Evolutionary conservation across 805 yeast species (phyloP).

Genomic region (Scheffersomyces lignosus): DNA sequence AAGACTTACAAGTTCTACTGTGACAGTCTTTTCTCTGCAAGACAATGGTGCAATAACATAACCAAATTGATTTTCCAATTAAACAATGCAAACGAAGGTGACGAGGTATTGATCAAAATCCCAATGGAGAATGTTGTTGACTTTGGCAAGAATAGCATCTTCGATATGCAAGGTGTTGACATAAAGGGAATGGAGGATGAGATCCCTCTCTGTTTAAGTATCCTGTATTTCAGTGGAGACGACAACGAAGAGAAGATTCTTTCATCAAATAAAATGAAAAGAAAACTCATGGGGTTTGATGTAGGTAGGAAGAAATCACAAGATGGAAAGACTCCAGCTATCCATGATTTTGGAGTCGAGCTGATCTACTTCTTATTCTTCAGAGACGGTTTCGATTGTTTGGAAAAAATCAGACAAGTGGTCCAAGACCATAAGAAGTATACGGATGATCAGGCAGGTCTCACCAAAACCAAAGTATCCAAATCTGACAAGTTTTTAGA

Average conservation of each 20-base stretch:
- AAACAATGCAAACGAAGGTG: slow-evolving; percentile 64
- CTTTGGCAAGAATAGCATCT: slow-evolving; percentile 53
- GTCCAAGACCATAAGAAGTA: slow-evolving; percentile 9
- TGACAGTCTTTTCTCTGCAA: slow-evolving; percentile 70
- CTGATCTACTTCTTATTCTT: slow-evolving; percentile 72
- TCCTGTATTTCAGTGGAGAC: slow-evolving; percentile 49
- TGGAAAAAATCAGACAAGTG: slow-evolving; percentile 36
- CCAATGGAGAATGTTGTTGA: slow-evolving; percentile 71
- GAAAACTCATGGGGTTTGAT: slow-evolving; percentile 2
- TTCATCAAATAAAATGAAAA: slow-evolving; percentile 9
- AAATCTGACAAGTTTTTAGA: slow-evolving; percentile 3
- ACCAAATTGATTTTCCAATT: slow-evolving; percentile 69
- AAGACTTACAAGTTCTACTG: slow-evolving; percentile 67
- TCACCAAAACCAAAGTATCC: slow-evolving; percentile 1
- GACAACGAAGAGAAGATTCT: slow-evolving; percentile 1
- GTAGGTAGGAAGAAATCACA: not conserved
- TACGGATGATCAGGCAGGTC: not conserved
- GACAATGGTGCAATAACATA: slow-evolving; percentile 74
- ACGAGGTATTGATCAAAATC: slow-evolving; percentile 72
- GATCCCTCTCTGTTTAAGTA: slow-evolving; percentile 40
- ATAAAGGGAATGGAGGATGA: slow-evolving; percentile 39
- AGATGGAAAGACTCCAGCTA: not conserved
- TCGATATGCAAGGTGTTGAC: slow-evolving; percentile 27
- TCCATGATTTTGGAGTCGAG: slow-evolving; percentile 48
- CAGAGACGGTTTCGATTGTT: slow-evolving; percentile 45